Evolutionary conservation across 208 protist genomes (phyloP).

Genomic region (Wallacemonas sp.): DNA sequence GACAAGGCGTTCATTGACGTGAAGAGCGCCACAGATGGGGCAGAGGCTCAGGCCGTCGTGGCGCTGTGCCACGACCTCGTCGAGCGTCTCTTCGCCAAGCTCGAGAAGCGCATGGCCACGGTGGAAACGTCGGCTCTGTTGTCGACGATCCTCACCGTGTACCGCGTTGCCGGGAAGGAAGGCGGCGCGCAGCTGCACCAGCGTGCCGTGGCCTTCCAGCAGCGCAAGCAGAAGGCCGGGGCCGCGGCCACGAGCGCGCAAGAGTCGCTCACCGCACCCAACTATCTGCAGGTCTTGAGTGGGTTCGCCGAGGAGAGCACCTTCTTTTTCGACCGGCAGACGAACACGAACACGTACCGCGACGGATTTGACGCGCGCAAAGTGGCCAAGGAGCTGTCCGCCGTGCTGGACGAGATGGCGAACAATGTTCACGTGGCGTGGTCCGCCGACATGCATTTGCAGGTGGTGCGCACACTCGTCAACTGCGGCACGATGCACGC

Average conservation of each 20-base stretch:
- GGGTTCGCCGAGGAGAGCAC: slow-evolving; percentile 80
- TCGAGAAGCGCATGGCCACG: slow-evolving; percentile 29
- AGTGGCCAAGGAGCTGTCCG: slow-evolving; percentile 42
- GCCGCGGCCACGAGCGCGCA: slow-evolving; percentile 16
- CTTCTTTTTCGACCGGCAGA: slow-evolving; percentile 38
- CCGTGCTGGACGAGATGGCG: slow-evolving; percentile 62
- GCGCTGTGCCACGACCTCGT: slow-evolving; percentile 53
- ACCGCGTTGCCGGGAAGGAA: slow-evolving; percentile 69
- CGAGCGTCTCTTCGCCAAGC: slow-evolving; percentile 39
- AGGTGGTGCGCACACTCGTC: slow-evolving; percentile 74
- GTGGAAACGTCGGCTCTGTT: slow-evolving; percentile 68
- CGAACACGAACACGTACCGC: slow-evolving; percentile 40
- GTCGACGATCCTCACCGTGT: slow-evolving; percentile 48
- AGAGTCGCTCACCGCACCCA: slow-evolving; percentile 62
- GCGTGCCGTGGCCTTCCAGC: slow-evolving; percentile 57
- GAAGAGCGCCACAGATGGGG: background rate
- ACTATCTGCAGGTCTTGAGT: slow-evolving; percentile 76
- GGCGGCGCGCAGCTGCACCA: slow-evolving; percentile 34
- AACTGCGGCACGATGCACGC: slow-evolving; percentile 88
- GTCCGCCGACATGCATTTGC: slow-evolving; percentile 87
- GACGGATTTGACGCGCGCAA: slow-evolving; percentile 46
- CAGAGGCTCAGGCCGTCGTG: slow-evolving; percentile 33
- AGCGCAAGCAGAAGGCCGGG: slow-evolving; percentile 34
- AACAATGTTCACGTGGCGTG: slow-evolving; percentile 74
- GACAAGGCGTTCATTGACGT: slow-evolving; percentile 18